Conservation (phyloP, 305 asterid species). For the Nicotiana rustica region DNA sequence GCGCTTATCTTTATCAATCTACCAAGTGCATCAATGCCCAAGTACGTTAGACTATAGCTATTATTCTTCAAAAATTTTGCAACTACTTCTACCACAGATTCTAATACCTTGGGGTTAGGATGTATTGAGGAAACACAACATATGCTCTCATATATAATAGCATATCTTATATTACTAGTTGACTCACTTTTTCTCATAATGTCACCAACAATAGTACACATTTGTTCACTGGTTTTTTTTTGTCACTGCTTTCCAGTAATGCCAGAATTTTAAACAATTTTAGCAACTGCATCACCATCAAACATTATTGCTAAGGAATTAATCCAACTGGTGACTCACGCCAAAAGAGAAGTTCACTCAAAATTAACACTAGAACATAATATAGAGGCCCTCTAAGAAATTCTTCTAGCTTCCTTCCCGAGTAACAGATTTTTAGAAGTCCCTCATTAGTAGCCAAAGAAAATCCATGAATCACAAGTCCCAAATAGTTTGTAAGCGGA, state of each 20-base stretch:
- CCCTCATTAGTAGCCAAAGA: conserved; percentile 77
- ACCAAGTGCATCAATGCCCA: conserved; percentile 98
- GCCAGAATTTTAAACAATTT: no score
- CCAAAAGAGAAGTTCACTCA: conserved; percentile 61
- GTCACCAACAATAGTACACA: conserved; percentile 73
- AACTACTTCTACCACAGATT: conserved; percentile 49
- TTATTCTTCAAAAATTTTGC: conserved; percentile 82
- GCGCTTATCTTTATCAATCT: conserved; percentile 94
- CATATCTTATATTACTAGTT: conserved; percentile 90
- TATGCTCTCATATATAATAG: conserved; percentile 90
- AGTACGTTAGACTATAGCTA: conserved; percentile 96
- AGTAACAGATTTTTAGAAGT: conserved; percentile 77
- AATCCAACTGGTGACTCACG: no score
- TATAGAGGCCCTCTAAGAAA: conserved; percentile 91
- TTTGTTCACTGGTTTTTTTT: no score
- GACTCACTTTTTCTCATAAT: conserved; percentile 86
- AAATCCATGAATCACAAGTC: conserved; percentile 84
- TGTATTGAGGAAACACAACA: conserved; percentile 92
- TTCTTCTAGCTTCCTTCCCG: conserved; percentile 94
- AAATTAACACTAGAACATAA: conserved; percentile 75
- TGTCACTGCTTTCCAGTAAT: no score
- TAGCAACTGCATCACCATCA: no score
- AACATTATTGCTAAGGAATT: no score
- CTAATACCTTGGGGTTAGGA: conserved; percentile 79
- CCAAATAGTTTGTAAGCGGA: conserved; percentile 70